Conservation (phyloP, 495 filamentous ascomycete genomes). For the Trichoderma reesei region DNA sequence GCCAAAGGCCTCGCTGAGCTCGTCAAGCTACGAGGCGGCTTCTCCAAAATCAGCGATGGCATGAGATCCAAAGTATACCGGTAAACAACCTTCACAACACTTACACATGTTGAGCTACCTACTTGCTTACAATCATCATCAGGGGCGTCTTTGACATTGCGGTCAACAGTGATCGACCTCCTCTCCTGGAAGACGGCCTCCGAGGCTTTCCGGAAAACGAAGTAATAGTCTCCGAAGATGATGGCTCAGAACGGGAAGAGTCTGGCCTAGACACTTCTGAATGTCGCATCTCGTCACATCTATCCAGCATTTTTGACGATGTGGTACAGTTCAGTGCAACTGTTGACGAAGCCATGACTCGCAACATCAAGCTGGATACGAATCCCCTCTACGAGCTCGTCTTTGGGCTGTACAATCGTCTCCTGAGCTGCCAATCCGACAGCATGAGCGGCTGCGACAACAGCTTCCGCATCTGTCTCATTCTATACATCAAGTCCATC, state of each 20-base stretch:
- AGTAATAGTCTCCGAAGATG: neutral
- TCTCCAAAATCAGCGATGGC: neutral
- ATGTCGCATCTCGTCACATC: neutral
- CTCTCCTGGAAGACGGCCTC: neutral
- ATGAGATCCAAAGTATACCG: conserved; percentile 4
- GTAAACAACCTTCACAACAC: neutral
- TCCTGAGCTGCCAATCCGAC: neutral
- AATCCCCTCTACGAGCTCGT: neutral
- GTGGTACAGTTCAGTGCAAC: neutral
- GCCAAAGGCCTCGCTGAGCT: neutral
- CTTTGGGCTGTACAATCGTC: neutral
- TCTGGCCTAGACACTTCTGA: neutral
- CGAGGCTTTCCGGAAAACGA: neutral
- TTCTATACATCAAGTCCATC: neutral
- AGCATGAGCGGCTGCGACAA: neutral
- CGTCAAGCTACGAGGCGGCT: neutral
- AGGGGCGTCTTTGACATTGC: neutral
- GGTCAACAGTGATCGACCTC: neutral
- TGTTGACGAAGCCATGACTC: conserved; percentile 1
- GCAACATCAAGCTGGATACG: neutral
- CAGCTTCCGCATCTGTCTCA: neutral
- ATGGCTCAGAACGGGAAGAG: neutral
- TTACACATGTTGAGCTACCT: neutral
- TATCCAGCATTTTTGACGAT: neutral
- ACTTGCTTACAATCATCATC: neutral